phyloP scores from a whole-genome alignment of 2,329 filamentous ascomycete genomes.

The Botrytis fragariae region DNA sequence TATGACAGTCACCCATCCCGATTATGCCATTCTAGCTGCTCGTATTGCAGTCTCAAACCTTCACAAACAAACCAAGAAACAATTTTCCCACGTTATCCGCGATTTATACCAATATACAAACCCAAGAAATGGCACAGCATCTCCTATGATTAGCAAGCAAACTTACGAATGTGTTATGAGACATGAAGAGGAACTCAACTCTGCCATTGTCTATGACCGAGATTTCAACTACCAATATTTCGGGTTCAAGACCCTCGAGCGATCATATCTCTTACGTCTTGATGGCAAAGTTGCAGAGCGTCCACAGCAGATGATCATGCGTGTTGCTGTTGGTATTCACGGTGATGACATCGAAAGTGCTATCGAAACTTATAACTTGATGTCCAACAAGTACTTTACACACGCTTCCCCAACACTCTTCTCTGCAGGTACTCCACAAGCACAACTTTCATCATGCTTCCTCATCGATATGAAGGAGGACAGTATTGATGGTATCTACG shows the following conservation, averaged over 20 bases:
- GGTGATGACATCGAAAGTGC: conserved; percentile 92
- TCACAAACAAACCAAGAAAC: conserved; percentile 99
- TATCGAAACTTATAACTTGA: conserved; percentile 96
- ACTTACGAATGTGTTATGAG: conserved; percentile 94
- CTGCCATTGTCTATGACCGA: conserved; percentile 96
- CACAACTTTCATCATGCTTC: conserved; percentile 97
- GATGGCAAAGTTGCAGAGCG: conserved; percentile 95
- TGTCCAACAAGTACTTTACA: conserved; percentile 98
- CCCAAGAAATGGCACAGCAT: conserved; percentile 77
- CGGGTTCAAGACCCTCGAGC: conserved; percentile 98
- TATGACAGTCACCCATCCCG: conserved; percentile 99
- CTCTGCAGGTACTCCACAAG: conserved; percentile 92
- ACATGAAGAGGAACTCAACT: conserved; percentile 96
- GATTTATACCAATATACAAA: conserved; percentile 97
- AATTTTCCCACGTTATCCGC: conserved; percentile 92
- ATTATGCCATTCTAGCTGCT: conserved; percentile 97
- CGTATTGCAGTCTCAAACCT: conserved; percentile 99
- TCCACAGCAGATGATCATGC: conserved; percentile 99
- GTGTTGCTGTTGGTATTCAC: conserved; percentile 95
- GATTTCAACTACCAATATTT: conserved; percentile 99
- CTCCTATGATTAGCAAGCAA: conserved; percentile 91
- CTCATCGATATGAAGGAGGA: conserved; percentile 99
- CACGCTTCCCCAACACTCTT: conserved; percentile 97
- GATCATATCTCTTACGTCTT: conserved; percentile 94
- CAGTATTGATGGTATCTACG: conserved; percentile 98